These are phyloP conservation scores for Amanita pallidorosea DNA, from an alignment of 768 basidiomycete genomes.

Conservation along the genomic window DNA sequence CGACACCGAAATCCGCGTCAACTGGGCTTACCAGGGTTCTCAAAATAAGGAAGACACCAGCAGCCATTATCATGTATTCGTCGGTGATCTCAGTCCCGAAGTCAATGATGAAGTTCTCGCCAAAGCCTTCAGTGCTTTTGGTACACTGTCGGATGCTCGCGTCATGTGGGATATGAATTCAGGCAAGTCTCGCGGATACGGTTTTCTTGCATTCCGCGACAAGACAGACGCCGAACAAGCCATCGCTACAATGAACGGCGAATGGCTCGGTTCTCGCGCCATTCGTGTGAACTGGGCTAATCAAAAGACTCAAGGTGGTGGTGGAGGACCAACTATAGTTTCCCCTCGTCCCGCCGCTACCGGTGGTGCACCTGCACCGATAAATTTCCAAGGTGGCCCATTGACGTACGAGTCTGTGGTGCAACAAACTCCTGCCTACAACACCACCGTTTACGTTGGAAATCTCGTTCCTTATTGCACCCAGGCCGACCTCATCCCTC, in stretches of 20 bases:
- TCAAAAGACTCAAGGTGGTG: slow-evolving; percentile 86
- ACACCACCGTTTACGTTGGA: slow-evolving; percentile 96
- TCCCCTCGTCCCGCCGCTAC: slow-evolving; percentile 32
- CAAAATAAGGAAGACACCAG: slow-evolving; percentile 99
- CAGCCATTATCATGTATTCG: slow-evolving; percentile 96
- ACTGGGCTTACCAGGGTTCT: slow-evolving; percentile 98
- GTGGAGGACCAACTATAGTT: slow-evolving; percentile 12
- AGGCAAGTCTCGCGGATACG: slow-evolving; percentile 95
- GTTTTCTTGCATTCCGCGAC: slow-evolving; percentile 97
- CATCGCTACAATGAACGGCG: slow-evolving; percentile 99
- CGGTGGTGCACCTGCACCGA: slow-evolving; percentile 75
- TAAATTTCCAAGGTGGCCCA: slow-evolving; percentile 85
- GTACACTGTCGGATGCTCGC: slow-evolving; percentile 90
- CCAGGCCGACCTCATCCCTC: slow-evolving; percentile 93
- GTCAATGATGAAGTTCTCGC: slow-evolving; percentile 95
- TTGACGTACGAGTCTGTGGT: slow-evolving; percentile 91
- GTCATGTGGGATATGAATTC: slow-evolving; percentile 99
- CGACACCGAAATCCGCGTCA: slow-evolving; percentile 98
- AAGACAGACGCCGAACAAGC: slow-evolving; percentile 99
- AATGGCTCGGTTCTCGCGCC: slow-evolving; percentile 96
- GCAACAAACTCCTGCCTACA: slow-evolving; percentile 86
- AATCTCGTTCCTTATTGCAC: slow-evolving; percentile 97
- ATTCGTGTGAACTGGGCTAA: slow-evolving; percentile 99
- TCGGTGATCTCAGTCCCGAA: slow-evolving; percentile 98
- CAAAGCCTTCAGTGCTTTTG: slow-evolving; percentile 97